Conservation (phyloP, 306 rosid species). For the Cajanus cajan region DNA sequence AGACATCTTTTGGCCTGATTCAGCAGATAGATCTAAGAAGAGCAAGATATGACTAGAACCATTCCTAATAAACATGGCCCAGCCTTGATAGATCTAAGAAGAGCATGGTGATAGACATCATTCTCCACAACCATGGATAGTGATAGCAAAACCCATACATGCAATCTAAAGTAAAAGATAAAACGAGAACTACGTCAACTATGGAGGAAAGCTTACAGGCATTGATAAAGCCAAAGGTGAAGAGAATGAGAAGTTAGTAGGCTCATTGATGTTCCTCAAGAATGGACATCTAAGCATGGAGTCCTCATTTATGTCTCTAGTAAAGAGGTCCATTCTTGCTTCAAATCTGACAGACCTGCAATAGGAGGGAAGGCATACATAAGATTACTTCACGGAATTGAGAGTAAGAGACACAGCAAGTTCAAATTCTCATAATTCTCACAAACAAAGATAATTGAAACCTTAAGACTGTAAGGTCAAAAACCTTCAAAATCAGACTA, state of each 20-base stretch:
- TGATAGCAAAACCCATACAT: constrained; percentile 1
- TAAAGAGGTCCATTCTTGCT: constrained; percentile 57
- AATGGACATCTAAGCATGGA: constrained; percentile 82
- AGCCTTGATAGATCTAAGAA: not conserved
- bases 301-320: constrained; percentile 59
- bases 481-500: not conserved
- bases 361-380: not conserved
- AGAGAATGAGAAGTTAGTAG: constrained; percentile 85
- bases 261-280: constrained; percentile 96
- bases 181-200: constrained; percentile 12
- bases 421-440: not conserved
- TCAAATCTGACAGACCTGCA: constrained; percentile 43
- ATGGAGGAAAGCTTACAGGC: constrained; percentile 61
- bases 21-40: not conserved
- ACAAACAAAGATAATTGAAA: constrained; percentile 1
- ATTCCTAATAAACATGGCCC: constrained; percentile 10
- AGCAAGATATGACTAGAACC: not conserved
- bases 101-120: constrained; percentile 3
- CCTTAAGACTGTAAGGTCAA: not conserved
- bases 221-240: constrained; percentile 70
- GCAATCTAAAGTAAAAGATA: not conserved
- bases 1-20: constrained; percentile 4
- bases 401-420: constrained; percentile 7
- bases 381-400: constrained; percentile 5
- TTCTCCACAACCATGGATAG: constrained; percentile 11